Base-by-base conservation (phyloP, 257 asterid genomes). In the Solanum bulbocastanum region DNA sequence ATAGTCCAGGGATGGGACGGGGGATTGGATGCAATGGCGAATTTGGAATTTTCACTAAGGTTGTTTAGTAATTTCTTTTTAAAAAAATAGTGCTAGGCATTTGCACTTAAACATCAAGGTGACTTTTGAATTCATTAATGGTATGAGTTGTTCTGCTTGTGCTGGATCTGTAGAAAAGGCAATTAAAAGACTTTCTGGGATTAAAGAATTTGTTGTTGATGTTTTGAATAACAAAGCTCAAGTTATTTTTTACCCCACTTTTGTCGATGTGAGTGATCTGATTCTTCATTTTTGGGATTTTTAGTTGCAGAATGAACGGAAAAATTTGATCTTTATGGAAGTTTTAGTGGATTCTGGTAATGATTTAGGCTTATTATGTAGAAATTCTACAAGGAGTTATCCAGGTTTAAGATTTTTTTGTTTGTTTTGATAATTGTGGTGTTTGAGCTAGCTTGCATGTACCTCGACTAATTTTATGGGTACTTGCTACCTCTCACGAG, bases 151-250 rank as follows among this genome's bases (percentile, higher is more conserved):
- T 30, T 30, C 30, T 30, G 30, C 30, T 30, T 30, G 30, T 30
- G 30, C 30, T 30, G 30, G 30, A 30, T 30, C 30, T 30, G 30
- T 30, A 30, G 30, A 30, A 30, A 95, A 94, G 89, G 98, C 97
- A 88, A 91, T 94, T 68, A 95, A 93, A 83, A 93, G 97, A 60
- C 97, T 94, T 86, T 93, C 96, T 5, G 98, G 98, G 27, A 94
- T 95, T 88, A 91, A 88, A 86, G 96, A 95, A 81, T n/a, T n/a
- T n/a, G 98, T 87, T 35, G 95, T 95, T 68, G 98, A 95, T 87
- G 96, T 94, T 58, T 86, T 95, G 84, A 94, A 94, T 81, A 92
- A 94, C 73, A 89, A 93, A n/a, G 98, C 95, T 16, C 98, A 93
- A 89, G 95, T 95, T 90, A 40, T 75, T 69, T 94, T 93, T 81